Conservation (phyloP, 495 filamentous ascomycete species). For the Aspergillus cavernicola region DNA sequence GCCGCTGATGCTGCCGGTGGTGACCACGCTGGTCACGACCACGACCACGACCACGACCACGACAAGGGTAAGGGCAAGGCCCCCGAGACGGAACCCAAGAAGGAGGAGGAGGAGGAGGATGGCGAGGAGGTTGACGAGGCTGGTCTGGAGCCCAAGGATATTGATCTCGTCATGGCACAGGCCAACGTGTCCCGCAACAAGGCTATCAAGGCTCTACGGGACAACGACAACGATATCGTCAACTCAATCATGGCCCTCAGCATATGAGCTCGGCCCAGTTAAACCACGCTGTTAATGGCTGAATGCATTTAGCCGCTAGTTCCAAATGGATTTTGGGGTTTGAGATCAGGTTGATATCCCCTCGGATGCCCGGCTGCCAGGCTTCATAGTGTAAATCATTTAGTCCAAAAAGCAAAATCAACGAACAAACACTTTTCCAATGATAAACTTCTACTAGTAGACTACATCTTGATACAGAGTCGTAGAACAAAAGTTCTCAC, state of each 20-base stretch:
- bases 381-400: slow-evolving; percentile 42
- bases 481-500: no score
- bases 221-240: slow-evolving; percentile 99
- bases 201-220: slow-evolving; percentile 95
- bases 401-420: slow-evolving; percentile 37
- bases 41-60: slow-evolving; percentile 69
- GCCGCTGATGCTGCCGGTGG: slow-evolving; percentile 75
- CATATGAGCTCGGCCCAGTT: slow-evolving; percentile 56
- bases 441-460: neutral
- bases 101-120: slow-evolving; percentile 89
- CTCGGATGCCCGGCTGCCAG: slow-evolving; percentile 19
- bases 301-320: slow-evolving; percentile 18
- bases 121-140: slow-evolving; percentile 91
- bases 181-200: slow-evolving; percentile 95
- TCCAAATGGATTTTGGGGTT: slow-evolving; percentile 32
- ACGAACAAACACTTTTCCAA: slow-evolving; percentile 20
- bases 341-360: slow-evolving; percentile 29
- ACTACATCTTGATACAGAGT: no score
- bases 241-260: slow-evolving; percentile 99
- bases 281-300: slow-evolving; percentile 20
- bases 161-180: slow-evolving; percentile 98
- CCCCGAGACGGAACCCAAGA: slow-evolving; percentile 68
- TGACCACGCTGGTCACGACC: slow-evolving; percentile 70
- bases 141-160: slow-evolving; percentile 96
- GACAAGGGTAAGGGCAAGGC: slow-evolving; percentile 68